Evolutionary conservation across 352 stramenopile genomes (phyloP).

Genomic region (Halophytophthora batemanensis): DNA sequence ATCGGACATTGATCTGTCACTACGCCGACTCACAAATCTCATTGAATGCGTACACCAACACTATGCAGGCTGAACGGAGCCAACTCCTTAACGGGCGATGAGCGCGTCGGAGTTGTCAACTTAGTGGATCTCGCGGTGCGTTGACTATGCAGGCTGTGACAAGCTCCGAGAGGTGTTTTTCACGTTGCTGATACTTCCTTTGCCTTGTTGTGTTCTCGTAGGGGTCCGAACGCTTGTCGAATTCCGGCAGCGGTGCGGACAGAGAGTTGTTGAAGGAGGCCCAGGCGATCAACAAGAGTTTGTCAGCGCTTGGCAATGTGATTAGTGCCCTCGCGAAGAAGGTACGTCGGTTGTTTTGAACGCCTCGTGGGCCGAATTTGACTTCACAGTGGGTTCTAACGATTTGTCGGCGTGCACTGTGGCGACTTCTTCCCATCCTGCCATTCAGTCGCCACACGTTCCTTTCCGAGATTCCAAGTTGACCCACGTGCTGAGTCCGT

Average conservation of each 20-base stretch:
- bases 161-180: constrained; percentile 1
- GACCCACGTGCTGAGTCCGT: constrained; percentile 83
- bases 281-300: constrained; percentile 86
- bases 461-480: constrained; percentile 90
- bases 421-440: background rate
- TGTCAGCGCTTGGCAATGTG: constrained; percentile 81
- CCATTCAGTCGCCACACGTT: constrained; percentile 57
- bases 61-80: constrained; percentile 49
- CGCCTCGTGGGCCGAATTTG: constrained; percentile 1
- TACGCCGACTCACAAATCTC: too few relatives aligned
- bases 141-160: too few relatives aligned
- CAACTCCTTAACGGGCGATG: constrained; percentile 55
- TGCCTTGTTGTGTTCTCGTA: constrained; percentile 16
- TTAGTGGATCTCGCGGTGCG: constrained; percentile 78
- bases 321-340: constrained; percentile 82
- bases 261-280: constrained; percentile 82
- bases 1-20: too few relatives aligned
- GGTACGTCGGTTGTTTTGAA: constrained; percentile 27
- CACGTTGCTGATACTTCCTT: background rate
- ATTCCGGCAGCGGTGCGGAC: constrained; percentile 71
- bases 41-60: background rate
- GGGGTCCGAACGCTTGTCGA: constrained; percentile 83
- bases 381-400: background rate
- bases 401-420: background rate
- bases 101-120: constrained; percentile 66